Base-by-base conservation (phyloP, 257 asterid genomes). In the Catharanthus roseus region DNA sequence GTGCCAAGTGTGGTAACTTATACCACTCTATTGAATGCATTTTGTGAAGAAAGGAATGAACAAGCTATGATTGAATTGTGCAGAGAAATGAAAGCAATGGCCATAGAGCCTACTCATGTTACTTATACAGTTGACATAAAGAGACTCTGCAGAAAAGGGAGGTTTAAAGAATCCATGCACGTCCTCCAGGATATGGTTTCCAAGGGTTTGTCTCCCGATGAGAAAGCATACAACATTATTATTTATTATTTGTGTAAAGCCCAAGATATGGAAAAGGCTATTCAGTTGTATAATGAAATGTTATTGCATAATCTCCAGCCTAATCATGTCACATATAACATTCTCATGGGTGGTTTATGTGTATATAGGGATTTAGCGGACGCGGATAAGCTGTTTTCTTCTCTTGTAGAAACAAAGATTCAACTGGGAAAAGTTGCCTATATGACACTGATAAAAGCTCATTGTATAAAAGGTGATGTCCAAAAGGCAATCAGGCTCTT, bases 81-180 rank as follows among this genome's bases (percentile, higher is more conserved):
- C 19, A 55, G 69, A 10, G 92, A 86, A 80, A 92, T 92, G 92
- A 77, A 81, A 74, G 80, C 78, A 71, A 77, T 71, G 55, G 82
- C 72, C n/a, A n/a, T 90, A 55, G 81, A 85, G 79, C 90, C 85
- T 56, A 88, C 87, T 79, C 85, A 75, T 71, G 86, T 87, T 65
- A 88, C 96, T 72, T 85, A 81, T 74, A 86, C 98, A 51, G 93
- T 90, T 73, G 38, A 82, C 38, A 83, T 92, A 84, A 92, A 92
- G 82, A 87, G 82, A 42, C 78, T 80, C 24, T 82, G 92, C 71
- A 87, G 78, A 80, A 79, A 65, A 74, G 79, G 91, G 45, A 78
- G 73, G 84, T 82, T 88, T 21, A 74, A 85, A 70, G 85, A 86
- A 68, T 82, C 95, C 26, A 49, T 82, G 44, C 70, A 29, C 49